A percentile compares a stretch with the other conserved stretches of the same genome.
Conservation (phyloP, 1,139 yeast species). For the Taiozyma sp. region DNA sequence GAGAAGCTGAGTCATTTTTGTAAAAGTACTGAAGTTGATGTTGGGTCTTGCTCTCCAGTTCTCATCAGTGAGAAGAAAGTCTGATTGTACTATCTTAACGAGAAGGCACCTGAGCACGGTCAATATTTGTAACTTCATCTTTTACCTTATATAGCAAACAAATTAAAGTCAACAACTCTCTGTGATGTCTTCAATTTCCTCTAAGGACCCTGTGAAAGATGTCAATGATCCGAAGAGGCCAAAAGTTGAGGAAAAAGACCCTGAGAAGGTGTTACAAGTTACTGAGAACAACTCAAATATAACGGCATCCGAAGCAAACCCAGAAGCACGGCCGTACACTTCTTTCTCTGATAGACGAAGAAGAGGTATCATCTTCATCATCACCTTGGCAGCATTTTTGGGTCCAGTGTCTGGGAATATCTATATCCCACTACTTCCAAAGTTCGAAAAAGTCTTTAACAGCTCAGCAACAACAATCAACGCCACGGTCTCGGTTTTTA, state of each 20-base stretch:
- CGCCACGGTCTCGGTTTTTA: conserved; percentile 57
- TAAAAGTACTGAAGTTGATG: no score
- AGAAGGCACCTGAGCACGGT: no score
- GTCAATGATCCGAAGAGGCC: neutral
- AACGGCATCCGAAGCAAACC: neutral
- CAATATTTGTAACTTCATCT: no score
- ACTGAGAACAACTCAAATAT: neutral
- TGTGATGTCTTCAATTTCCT: neutral
- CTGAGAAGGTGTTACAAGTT: neutral
- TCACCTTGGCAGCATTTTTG: conserved; percentile 47
- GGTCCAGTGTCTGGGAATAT: conserved; percentile 61
- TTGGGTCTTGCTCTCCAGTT: no score
- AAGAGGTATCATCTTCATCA: conserved; percentile 30
- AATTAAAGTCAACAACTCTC: no score
- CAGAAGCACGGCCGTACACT: conserved; percentile 7
- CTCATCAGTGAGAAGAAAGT: no score
- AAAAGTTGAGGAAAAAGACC: neutral
- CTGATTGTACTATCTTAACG: no score
- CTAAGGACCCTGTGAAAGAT: neutral
- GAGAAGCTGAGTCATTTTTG: no score
- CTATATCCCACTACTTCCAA: conserved; percentile 52
- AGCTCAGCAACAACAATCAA: conserved; percentile 44
- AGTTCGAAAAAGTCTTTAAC: conserved; percentile 37
- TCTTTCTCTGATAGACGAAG: conserved; percentile 20
- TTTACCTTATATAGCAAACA: no score